Conservation (phyloP, 202 grass and related monocot species). For the Brachypodium distachyon region DNA sequence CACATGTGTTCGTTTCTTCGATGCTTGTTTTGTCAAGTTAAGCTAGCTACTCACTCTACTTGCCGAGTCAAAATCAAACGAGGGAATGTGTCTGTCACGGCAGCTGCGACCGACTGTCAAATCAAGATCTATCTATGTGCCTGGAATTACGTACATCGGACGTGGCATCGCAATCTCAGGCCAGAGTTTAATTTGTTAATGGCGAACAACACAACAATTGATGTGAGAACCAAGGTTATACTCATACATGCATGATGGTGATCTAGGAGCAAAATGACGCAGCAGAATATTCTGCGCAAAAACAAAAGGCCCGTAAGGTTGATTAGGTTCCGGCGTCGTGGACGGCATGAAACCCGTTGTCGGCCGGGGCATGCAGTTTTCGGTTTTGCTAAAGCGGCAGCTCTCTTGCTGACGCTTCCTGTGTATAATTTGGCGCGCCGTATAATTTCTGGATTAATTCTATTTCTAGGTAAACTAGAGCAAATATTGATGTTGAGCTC, state of each 20-base stretch:
- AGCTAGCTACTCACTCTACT: background rate
- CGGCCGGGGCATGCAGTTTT: background rate
- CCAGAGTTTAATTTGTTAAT: conserved; percentile 3
- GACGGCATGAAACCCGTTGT: conserved; percentile 11
- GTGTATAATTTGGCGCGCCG: background rate
- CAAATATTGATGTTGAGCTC: too few relatives aligned
- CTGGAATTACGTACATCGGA: background rate
- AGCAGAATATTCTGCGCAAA: background rate
- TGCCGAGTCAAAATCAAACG: background rate
- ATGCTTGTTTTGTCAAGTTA: background rate
- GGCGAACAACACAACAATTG: background rate
- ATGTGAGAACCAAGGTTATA: background rate
- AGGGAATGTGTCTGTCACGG: background rate
- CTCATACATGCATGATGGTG: too few relatives aligned
- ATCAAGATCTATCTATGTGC: background rate
- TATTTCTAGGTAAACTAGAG: too few relatives aligned
- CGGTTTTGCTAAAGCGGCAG: background rate
- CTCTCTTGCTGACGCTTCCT: background rate
- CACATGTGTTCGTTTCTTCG: background rate
- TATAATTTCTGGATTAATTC: too few relatives aligned
- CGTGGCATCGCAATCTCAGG: background rate
- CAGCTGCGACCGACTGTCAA: background rate
- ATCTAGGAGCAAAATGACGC: background rate
- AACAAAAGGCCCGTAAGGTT: background rate
- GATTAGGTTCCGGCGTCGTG: background rate